phyloP scores from a whole-genome alignment of 208 protist species.

The Herpetomonas muscarum region DNA sequence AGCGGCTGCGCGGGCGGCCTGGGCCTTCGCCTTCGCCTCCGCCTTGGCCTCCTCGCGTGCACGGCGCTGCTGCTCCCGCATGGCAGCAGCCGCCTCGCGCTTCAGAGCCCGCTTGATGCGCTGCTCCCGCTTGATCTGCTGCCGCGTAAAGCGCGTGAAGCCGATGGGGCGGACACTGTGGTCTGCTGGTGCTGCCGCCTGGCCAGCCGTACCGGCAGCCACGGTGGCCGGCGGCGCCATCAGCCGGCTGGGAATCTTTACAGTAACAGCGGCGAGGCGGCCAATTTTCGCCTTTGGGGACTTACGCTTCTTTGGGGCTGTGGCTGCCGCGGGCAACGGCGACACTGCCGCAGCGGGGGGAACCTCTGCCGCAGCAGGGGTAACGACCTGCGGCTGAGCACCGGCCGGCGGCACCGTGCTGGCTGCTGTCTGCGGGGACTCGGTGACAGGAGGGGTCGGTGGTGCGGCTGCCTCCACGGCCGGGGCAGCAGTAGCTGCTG shows the following conservation, averaged over 20 bases:
- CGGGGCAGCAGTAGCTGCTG: too few relatives aligned
- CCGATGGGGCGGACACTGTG: background rate
- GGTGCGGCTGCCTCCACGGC: too few relatives aligned
- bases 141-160: background rate
- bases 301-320: too few relatives aligned
- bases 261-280: background rate
- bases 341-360: background rate
- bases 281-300: background rate
- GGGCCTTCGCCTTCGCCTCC: slow-evolving; percentile 1
- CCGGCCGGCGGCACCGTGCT: too few relatives aligned
- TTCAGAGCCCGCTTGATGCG: background rate
- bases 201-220: background rate
- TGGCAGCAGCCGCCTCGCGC: background rate
- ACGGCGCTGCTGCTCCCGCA: background rate
- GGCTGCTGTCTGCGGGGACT: too few relatives aligned
- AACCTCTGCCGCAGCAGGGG: background rate
- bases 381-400: too few relatives aligned
- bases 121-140: slow-evolving; percentile 1
- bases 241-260: background rate
- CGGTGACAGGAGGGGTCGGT: too few relatives aligned
- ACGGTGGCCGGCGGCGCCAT: background rate
- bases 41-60: background rate
- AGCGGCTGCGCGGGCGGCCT: background rate
- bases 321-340: slow-evolving; percentile 4
- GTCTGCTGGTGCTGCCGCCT: too few relatives aligned